These are phyloP conservation scores for Hsuehochloa calcarea DNA, from an alignment of 176 grass and related monocot genomes.

Conservation along the genomic window DNA sequence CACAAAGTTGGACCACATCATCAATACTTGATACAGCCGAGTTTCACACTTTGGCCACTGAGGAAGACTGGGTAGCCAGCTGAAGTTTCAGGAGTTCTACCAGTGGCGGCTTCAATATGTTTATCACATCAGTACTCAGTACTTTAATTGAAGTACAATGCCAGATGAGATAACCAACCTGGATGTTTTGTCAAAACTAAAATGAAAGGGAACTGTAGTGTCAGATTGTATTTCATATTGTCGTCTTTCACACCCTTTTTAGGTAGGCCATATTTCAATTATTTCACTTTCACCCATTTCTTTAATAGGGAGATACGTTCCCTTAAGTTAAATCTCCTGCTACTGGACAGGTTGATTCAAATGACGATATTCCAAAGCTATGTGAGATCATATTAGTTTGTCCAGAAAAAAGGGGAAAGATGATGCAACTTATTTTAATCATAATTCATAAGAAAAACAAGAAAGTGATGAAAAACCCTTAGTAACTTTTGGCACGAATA, in stretches of 20 bases:
- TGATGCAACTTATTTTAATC: neutral
- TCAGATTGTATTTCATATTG: slow-evolving; percentile 15
- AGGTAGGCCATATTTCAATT: slow-evolving; percentile 17
- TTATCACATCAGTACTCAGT: neutral
- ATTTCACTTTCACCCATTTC: slow-evolving; percentile 26
- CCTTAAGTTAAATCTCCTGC: neutral
- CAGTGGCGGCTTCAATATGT: slow-evolving; percentile 16
- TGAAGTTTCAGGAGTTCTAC: slow-evolving; percentile 38
- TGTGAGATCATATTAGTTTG: neutral
- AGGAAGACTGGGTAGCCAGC: slow-evolving; percentile 23
- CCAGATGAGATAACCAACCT: slow-evolving; percentile 21
- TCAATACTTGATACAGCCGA: slow-evolving; percentile 1
- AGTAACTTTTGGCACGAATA: slow-evolving; percentile 64
- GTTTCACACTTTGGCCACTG: slow-evolving; percentile 29
- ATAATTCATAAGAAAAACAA: slow-evolving; percentile 12
- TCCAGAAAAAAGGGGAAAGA: neutral
- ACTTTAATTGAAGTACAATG: slow-evolving; percentile 16
- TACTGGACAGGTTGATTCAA: neutral
- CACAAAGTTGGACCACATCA: slow-evolving; percentile 31
- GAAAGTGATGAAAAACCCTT: slow-evolving; percentile 54
- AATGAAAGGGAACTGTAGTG: slow-evolving; percentile 26
- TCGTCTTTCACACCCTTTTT: slow-evolving; percentile 8
- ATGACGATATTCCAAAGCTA: slow-evolving; percentile 8
- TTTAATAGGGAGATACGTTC: slow-evolving; percentile 3
- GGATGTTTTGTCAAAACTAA: slow-evolving; percentile 19